These are phyloP conservation scores for Quercus parvula DNA, from an alignment of 306 rosid genomes.

Conservation along the genomic window DNA sequence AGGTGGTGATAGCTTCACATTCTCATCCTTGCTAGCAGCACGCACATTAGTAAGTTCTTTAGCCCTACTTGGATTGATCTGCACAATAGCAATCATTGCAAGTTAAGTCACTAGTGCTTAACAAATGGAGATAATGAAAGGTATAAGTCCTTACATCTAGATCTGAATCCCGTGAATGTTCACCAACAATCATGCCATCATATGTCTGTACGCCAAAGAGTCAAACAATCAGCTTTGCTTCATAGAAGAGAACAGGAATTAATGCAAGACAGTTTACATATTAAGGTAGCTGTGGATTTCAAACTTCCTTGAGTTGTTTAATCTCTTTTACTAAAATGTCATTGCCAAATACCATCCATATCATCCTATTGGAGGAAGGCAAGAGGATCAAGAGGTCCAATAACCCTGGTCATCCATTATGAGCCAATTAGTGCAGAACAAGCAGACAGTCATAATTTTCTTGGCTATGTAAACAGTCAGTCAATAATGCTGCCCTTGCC, in stretches of 20 bases:
- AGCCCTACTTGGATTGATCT: constrained; percentile 81
- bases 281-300: neutral
- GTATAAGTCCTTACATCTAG: constrained; percentile 66
- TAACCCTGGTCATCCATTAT: neutral
- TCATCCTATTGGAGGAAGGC: no score
- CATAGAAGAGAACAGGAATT: neutral
- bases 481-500: neutral
- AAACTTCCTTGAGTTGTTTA: neutral
- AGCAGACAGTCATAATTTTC: neutral
- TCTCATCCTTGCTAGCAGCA: constrained; percentile 76
- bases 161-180: constrained; percentile 86
- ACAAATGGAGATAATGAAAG: constrained; percentile 10
- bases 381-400: neutral
- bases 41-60: constrained; percentile 81
- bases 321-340: neutral
- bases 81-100: constrained; percentile 30
- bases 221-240: constrained; percentile 6
- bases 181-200: constrained; percentile 98
- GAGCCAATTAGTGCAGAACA: neutral
- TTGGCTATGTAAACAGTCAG: neutral
- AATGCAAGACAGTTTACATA: neutral
- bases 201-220: constrained; percentile 59
- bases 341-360: neutral
- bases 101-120: constrained; percentile 14
- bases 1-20: constrained; percentile 87